These are phyloP conservation scores for Myxozyma monticola DNA, from an alignment of 805 yeast genomes.

Conservation along the genomic window DNA sequence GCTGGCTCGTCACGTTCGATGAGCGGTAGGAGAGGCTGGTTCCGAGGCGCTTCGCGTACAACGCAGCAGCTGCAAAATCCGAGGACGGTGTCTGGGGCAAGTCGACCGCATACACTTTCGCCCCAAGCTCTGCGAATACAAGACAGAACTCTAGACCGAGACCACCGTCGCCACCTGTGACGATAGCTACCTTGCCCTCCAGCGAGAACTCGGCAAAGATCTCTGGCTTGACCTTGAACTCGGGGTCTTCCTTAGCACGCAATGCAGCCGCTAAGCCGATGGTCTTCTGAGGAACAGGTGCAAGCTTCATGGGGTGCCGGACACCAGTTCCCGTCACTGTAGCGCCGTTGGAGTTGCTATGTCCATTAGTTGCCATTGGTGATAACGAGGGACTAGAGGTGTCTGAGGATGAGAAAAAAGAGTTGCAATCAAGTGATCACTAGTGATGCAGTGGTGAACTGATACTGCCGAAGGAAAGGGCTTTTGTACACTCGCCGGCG, in stretches of 20 bases:
- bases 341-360: too few relatives aligned
- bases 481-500: too few relatives aligned
- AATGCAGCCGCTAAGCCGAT: slow-evolving; percentile 38
- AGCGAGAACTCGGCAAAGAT: slow-evolving; percentile 45
- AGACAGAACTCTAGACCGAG: slow-evolving; percentile 48
- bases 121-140: slow-evolving; percentile 47
- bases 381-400: too few relatives aligned
- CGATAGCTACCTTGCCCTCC: slow-evolving; percentile 45
- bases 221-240: slow-evolving; percentile 30
- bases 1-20: slow-evolving; percentile 54
- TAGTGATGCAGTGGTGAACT: too few relatives aligned
- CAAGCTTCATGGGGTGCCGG: slow-evolving; percentile 13
- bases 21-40: slow-evolving; percentile 41
- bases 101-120: slow-evolving; percentile 44
- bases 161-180: slow-evolving; percentile 49
- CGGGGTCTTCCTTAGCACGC: slow-evolving; percentile 32
- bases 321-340: too few relatives aligned
- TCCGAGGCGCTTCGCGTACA: slow-evolving; percentile 32
- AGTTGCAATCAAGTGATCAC: too few relatives aligned
- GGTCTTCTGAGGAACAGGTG: slow-evolving; percentile 32
- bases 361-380: too few relatives aligned
- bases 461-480: too few relatives aligned
- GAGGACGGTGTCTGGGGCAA: slow-evolving; percentile 33
- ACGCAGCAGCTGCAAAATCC: slow-evolving; percentile 33
- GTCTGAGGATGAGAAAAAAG: too few relatives aligned